Evolutionary conservation across 192 early-diverging fungal species (phyloP).

Genomic region (Haplosporangium gracile): DNA sequence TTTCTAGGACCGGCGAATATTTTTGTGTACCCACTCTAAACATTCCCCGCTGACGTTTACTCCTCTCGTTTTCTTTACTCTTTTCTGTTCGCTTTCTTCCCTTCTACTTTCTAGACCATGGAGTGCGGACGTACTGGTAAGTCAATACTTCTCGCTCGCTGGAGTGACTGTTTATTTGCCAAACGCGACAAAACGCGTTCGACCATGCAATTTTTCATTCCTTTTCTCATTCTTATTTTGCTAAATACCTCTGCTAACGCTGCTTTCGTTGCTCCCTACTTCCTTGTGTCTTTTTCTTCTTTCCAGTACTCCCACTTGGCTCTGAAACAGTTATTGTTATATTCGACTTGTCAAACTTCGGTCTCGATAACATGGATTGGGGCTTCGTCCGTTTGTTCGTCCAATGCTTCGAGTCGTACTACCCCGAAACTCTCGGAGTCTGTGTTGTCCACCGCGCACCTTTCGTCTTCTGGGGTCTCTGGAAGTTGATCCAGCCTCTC

Average conservation of each 20-base stretch:
- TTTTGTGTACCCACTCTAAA: not conserved
- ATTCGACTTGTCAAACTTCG: conserved; percentile 86
- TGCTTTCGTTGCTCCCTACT: conserved; percentile 28
- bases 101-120: conserved; percentile 20
- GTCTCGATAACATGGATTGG: conserved; percentile 78
- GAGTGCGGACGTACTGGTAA: conserved; percentile 31
- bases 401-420: conserved; percentile 87
- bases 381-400: conserved; percentile 79
- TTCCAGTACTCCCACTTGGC: conserved; percentile 65
- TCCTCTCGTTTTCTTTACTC: not conserved
- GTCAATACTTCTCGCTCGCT: not conserved
- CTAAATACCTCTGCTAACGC: not conserved
- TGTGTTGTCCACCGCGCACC: conserved; percentile 89
- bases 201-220: too few species aligned
- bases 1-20: not conserved
- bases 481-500: conserved; percentile 85
- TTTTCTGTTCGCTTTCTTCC: not conserved
- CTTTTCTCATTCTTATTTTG: not conserved
- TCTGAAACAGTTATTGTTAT: conserved; percentile 78
- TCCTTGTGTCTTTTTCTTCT: conserved; percentile 49
- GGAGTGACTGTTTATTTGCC: too few species aligned
- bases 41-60: not conserved
- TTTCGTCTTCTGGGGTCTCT: conserved; percentile 89
- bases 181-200: too few species aligned
- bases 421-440: conserved; percentile 89